phyloP scores from a whole-genome alignment of 169 alveolate species.

The Perkinsus olseni region DNA sequence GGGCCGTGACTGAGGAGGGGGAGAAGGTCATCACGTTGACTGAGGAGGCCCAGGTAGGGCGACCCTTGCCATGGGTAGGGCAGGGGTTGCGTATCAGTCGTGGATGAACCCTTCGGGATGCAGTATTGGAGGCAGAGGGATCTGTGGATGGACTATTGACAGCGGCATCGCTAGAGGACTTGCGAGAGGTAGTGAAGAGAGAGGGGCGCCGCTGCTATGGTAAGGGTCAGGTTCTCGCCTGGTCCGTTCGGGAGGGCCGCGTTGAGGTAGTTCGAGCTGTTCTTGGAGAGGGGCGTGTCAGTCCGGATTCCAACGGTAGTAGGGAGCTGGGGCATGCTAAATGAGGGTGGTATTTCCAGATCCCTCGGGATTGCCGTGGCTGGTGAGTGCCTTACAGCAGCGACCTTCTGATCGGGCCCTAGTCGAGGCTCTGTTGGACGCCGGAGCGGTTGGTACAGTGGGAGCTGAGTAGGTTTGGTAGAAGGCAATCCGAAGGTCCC shows the following conservation, averaged over 20 bases:
- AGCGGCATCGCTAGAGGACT: neutral
- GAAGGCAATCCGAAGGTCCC: neutral
- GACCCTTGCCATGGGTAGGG: too few species aligned
- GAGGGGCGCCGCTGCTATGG: neutral
- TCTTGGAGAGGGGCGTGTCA: neutral
- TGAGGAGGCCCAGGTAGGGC: too few species aligned
- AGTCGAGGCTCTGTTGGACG: neutral
- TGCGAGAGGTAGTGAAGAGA: neutral
- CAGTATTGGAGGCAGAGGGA: too few species aligned
- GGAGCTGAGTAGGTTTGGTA: neutral
- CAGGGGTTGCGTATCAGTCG: too few species aligned
- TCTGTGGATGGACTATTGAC: too few species aligned
- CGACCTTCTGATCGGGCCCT: neutral
- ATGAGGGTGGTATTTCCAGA: neutral
- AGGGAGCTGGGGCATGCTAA: neutral
- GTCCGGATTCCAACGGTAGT: neutral
- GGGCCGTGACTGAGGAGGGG: too few species aligned
- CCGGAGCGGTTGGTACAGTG: neutral
- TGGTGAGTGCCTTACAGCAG: neutral
- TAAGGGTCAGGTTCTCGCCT: neutral
- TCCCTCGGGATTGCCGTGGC: neutral
- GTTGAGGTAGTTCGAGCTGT: neutral
- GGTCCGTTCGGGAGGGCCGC: neutral
- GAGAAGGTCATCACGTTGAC: too few species aligned
- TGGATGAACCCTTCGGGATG: too few species aligned